Base-by-base conservation (phyloP, 2,329 filamentous ascomycete species). In the Coniochaeta sp. region DNA sequence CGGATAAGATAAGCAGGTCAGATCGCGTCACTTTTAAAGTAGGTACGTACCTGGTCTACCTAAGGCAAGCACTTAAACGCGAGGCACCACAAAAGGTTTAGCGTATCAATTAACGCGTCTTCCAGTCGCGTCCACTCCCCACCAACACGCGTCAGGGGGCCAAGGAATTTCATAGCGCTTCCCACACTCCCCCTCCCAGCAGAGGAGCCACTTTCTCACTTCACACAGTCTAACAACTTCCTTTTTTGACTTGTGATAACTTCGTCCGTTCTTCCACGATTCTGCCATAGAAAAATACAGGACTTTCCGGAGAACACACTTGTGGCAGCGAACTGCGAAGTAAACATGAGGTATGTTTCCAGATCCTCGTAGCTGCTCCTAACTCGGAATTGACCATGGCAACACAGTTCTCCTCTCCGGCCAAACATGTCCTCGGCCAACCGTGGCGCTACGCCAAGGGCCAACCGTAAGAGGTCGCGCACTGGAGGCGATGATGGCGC, bases 351-450 rank as follows among this genome's bases (percentile, higher is more conserved):
- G 47, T 52, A 52, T 17, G 47, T 30, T 26, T 17, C 3, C 14
- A 17, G 8, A 12, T 30, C 12, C 2, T 12, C 14, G 12, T 26
- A 4, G 12, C 38, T 62, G 52, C 56, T 26, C 54, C 58, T 16
- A 52, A 30, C 8, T 12, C 7, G 6, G 47, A 4, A 30, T 58
- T 52, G 22, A 52, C 24, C 17, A 17, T 28, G 7, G 12, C 5
- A 9, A 26, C 9, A 30, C 71, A 96, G 90, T 80, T 96, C 91
- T 73, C 92, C 93, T 72, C 82, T 96, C 62, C 87, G 89, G 74
- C 82, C 87, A 67, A 91, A 87, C 76, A 89, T 90, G 80, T 86
- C 88, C 62, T 93, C 92, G 65, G 91, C 88, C 68, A 96, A 96
- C 75, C 86, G 91, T 66, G 90, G 91, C 58, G 73, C 82, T 28